Conservation (phyloP, 78 protist genomes). For the Blattamonas nauphoetae region DNA sequence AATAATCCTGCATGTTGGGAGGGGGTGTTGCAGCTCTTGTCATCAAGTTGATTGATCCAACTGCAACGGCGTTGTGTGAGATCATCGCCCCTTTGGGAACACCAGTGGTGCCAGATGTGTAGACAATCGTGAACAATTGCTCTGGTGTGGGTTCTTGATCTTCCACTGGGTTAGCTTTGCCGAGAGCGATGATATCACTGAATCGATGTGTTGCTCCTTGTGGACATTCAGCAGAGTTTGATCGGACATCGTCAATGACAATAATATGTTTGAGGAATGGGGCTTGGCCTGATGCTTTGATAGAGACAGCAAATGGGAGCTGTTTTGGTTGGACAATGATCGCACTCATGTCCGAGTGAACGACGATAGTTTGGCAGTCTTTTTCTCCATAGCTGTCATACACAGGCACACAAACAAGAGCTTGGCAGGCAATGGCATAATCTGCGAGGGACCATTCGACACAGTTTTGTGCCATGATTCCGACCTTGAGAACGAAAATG, state of each 20-base stretch:
- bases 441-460: neutral
- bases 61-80: neutral
- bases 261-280: neutral
- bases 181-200: neutral
- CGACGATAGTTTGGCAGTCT: neutral
- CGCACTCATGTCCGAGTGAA: neutral
- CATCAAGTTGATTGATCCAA: neutral
- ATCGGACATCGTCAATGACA: neutral
- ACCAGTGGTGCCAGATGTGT: conserved; percentile 12
- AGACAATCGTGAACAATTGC: neutral
- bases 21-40: neutral
- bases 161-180: neutral
- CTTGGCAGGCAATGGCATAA: neutral
- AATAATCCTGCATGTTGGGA: neutral
- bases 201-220: neutral
- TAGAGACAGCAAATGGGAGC: neutral
- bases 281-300: neutral
- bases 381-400: neutral
- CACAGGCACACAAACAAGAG: neutral
- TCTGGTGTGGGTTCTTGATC: neutral
- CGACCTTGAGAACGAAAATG: neutral
- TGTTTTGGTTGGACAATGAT: neutral
- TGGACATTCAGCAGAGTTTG: neutral
- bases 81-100: neutral
- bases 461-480: neutral